Conservation (phyloP, 208 protist species). For the Vickermania ingenoplastis region DNA sequence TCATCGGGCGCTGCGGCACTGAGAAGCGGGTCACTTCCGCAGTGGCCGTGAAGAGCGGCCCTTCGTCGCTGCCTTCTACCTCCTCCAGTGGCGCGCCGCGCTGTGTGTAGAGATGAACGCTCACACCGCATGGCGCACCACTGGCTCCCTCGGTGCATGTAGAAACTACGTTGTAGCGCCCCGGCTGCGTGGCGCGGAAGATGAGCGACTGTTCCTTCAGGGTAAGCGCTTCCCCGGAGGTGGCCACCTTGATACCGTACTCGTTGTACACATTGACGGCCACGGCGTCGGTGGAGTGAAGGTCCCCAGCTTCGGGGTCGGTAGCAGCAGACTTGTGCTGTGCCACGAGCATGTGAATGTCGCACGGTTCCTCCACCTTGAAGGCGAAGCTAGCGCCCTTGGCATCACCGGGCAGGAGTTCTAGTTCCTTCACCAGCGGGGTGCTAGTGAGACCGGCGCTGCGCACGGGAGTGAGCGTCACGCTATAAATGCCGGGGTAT, state of each 20-base stretch:
- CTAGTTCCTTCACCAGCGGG: conserved; percentile 20
- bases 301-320: conserved; percentile 36
- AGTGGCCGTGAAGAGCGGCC: conserved; percentile 37
- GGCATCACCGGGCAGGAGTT: conserved; percentile 11
- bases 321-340: conserved; percentile 34
- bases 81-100: conserved; percentile 32
- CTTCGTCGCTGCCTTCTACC: conserved; percentile 42
- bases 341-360: conserved; percentile 72
- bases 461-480: conserved; percentile 65
- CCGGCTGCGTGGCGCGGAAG: conserved; percentile 56
- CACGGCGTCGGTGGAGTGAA: conserved; percentile 38
- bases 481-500: conserved; percentile 71
- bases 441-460: conserved; percentile 45
- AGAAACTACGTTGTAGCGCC: conserved; percentile 50
- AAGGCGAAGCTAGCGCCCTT: conserved; percentile 48
- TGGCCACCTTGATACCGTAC: conserved; percentile 51
- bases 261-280: conserved; percentile 60
- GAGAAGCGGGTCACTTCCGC: conserved; percentile 44
- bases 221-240: conserved; percentile 47
- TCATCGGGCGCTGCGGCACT: conserved; percentile 32
- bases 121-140: conserved; percentile 23
- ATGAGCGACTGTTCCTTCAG: conserved; percentile 65
- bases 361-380: conserved; percentile 47
- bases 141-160: conserved; percentile 18
- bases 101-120: conserved; percentile 48